Evolutionary conservation across 1,139 yeast species (phyloP), one percentile per base, ranked within the genome.

Genomic region (Blastobotrys capitulatus): DNA sequence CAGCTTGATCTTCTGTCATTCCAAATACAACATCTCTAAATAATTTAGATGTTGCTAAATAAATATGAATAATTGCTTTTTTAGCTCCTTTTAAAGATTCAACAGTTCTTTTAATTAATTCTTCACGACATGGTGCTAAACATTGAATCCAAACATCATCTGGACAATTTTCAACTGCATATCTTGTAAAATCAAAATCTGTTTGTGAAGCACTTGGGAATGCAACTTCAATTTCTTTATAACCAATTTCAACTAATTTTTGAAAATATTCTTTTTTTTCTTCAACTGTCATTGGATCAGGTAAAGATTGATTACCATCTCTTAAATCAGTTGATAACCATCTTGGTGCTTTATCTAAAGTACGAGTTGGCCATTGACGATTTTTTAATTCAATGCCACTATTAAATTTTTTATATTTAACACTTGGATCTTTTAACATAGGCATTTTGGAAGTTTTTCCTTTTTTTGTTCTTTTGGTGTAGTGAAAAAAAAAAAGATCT

Each of bases 191-290:
- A 66, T 92, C 97, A 64, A 92, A 92, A 69, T 92, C 98, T 26
- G 87, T 82, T 66, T 90, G 97, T 4, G 96, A 86, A 2, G 97
- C 97, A 25, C 95, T 83, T 13, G 98, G 97, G 72, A 92, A 92
- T 0, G 96, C 82, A 16, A 92, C 97, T 70, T 92, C 98, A 57
- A 92, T 92, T 70, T 92, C 98, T 68, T 92, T 92, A 74, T 89
- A 92, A 0, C 97, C 97, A 45, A 89, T 73, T 38, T 87, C 92
- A n/a, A 90, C 73, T 52, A 92, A 75, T 67, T 89, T 87, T 57
- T 82, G 78, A 73, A 90, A 90, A 68, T 87, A 90, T 58, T 79
- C 85, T 67, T 87, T 87, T 72, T 92, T 92, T 68, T 92, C 96
- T 37, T 77, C 86, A 35, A 89, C 80, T 29, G 88, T 78, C 97